Evolutionary conservation across 208 protist genomes (phyloP).

Genomic region (Lotmaria passim): DNA sequence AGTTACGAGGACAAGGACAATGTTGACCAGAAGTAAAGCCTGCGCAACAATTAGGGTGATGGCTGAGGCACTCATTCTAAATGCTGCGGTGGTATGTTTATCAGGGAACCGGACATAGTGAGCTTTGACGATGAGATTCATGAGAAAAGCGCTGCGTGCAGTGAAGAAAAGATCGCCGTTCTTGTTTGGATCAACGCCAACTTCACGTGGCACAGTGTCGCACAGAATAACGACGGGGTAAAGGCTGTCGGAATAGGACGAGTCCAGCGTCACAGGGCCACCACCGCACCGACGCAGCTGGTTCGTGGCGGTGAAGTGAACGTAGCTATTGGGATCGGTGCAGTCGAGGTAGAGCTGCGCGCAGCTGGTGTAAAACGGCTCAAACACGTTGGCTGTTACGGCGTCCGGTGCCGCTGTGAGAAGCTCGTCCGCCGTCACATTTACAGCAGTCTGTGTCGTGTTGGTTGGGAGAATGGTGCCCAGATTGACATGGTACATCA

Average conservation of each 20-base stretch:
- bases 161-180: constrained; percentile 7
- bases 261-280: neutral
- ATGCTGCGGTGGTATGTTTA: too few relatives aligned
- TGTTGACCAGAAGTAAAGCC: neutral
- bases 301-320: neutral
- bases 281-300: constrained; percentile 1
- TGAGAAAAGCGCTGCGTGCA: neutral
- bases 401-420: neutral
- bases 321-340: neutral
- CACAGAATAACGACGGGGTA: constrained; percentile 2
- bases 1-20: neutral
- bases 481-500: neutral
- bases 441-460: neutral
- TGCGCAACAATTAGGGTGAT: neutral
- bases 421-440: neutral
- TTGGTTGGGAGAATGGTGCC: neutral
- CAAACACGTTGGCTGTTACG: too few relatives aligned
- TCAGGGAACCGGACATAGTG: neutral
- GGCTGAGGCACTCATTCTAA: neutral
- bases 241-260: neutral
- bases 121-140: constrained; percentile 3
- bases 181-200: neutral
- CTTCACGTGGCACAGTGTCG: neutral
- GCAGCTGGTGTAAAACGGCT: neutral
- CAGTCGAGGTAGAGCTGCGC: neutral